phyloP scores from a whole-genome alignment of 176 grass and related monocot genomes.

The Phoenix dactylifera region DNA sequence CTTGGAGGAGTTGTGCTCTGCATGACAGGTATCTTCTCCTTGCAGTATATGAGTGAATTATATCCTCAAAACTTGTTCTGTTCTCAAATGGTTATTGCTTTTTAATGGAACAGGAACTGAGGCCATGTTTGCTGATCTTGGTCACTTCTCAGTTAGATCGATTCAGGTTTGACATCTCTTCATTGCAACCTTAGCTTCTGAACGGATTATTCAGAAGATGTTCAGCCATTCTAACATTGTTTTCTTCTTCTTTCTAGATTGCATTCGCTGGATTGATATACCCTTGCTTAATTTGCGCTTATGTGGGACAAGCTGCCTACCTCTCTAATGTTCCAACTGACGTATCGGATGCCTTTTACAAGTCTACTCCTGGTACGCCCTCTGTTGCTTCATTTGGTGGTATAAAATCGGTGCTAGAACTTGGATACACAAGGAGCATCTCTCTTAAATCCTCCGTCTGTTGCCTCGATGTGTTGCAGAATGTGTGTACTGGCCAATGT shows the following conservation, averaged over 20 bases:
- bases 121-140: slow-evolving; percentile 74
- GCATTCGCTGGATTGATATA: slow-evolving; percentile 63
- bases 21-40: slow-evolving; percentile 42
- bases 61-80: neutral
- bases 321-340: slow-evolving; percentile 32
- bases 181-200: too few species aligned
- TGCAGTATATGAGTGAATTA: too few species aligned
- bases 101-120: slow-evolving; percentile 50
- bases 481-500: slow-evolving; percentile 55
- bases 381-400: neutral
- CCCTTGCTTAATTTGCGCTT: slow-evolving; percentile 49
- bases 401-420: neutral
- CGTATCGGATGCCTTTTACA: slow-evolving; percentile 60
- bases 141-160: slow-evolving; percentile 72
- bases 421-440: too few species aligned
- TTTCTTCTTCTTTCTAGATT: slow-evolving; percentile 29
- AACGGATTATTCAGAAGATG: too few species aligned
- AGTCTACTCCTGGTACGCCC: slow-evolving; percentile 54
- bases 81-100: neutral
- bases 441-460: too few species aligned
- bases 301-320: slow-evolving; percentile 78
- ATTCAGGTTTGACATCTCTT: slow-evolving; percentile 37
- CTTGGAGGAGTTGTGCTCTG: slow-evolving; percentile 71
- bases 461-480: slow-evolving; percentile 13
- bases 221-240: slow-evolving; percentile 1